A percentile compares a stretch with the other conserved stretches of the same genome.
phyloP scores from a whole-genome alignment of 2,329 filamentous ascomycete species.

The Xylaria sp. region DNA sequence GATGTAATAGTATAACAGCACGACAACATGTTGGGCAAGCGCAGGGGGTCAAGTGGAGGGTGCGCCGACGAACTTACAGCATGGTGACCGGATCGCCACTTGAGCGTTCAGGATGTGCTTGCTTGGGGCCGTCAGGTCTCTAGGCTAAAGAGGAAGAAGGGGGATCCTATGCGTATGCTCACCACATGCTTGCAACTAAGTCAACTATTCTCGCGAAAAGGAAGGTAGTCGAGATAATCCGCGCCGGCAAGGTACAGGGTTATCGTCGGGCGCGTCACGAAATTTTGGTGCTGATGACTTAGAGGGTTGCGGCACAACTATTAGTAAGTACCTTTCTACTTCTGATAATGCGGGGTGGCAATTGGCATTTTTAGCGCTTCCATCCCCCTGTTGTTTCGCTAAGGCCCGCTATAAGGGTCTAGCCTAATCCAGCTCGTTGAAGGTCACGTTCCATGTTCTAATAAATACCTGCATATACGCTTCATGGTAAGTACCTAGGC shows the following conservation, averaged over 20 bases:
- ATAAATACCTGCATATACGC: too few relatives aligned
- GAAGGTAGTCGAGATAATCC: background rate
- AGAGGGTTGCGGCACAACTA: background rate
- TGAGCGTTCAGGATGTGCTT: conserved; percentile 99
- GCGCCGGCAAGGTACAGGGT: background rate
- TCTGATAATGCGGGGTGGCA: conserved; percentile 10
- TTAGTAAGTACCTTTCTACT: background rate
- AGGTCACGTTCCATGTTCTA: too few relatives aligned
- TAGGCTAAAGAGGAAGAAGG: background rate
- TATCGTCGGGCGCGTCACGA: conserved; percentile 23
- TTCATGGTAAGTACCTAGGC: too few relatives aligned
- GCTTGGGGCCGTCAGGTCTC: conserved; percentile 46
- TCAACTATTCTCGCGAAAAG: background rate
- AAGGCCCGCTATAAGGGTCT: background rate
- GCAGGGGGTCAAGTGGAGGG: background rate
- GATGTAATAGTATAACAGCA: background rate
- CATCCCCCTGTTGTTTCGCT: conserved; percentile 1
- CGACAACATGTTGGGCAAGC: background rate
- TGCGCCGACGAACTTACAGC: conserved; percentile 67
- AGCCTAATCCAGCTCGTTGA: background rate
- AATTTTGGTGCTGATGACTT: conserved; percentile 17
- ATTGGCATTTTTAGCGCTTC: background rate
- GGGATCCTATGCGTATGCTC: background rate
- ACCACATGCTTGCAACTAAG: conserved; percentile 26
- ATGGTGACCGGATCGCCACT: conserved; percentile 92